Evolutionary conservation across 176 grass and related monocot genomes (phyloP).

Genomic region (Oryza glaberrima): DNA sequence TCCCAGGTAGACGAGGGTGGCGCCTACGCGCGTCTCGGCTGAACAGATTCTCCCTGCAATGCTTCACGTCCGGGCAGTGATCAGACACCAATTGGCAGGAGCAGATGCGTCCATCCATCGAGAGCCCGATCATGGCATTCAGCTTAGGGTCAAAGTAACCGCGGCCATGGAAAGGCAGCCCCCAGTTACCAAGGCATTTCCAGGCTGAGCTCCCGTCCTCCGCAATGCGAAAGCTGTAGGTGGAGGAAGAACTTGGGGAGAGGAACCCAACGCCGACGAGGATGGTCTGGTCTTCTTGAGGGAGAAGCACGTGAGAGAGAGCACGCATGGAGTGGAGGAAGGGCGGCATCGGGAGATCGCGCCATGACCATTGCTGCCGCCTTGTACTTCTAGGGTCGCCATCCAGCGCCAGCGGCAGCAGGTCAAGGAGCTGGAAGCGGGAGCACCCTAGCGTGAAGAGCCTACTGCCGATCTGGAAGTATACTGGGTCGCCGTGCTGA

Average conservation of each 20-base stretch:
- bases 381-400: neutral
- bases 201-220: neutral
- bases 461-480: neutral
- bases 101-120: neutral
- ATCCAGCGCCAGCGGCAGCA: neutral
- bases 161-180: neutral
- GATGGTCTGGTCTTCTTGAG: neutral
- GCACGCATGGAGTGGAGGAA: neutral
- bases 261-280: neutral
- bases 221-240: neutral
- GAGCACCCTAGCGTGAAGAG: neutral
- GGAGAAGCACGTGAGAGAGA: neutral
- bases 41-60: neutral
- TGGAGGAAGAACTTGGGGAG: neutral
- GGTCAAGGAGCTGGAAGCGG: neutral
- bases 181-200: neutral
- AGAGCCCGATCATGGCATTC: neutral
- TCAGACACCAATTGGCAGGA: neutral
- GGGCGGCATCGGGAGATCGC: neutral
- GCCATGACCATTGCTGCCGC: neutral
- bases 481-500: neutral
- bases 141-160: neutral
- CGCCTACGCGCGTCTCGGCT: neutral
- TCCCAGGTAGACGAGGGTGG: neutral
- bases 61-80: neutral